Percentiles rank a stretch among this genome's conserved stretches.
Evolutionary conservation across 441 rosid genomes (phyloP).

Genomic region (Erodium moschatum): DNA sequence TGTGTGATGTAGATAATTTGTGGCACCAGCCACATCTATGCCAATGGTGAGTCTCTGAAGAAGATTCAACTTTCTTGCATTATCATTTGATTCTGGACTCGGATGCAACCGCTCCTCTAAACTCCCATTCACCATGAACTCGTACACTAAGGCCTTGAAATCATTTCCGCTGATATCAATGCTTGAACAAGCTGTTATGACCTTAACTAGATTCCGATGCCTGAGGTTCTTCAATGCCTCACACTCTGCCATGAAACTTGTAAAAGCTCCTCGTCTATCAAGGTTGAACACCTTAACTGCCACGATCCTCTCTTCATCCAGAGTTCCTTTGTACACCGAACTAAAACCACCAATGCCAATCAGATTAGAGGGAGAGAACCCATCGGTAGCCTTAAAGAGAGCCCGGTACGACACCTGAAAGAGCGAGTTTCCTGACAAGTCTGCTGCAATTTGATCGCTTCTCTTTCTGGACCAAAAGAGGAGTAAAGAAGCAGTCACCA

Average conservation of each 20-base stretch:
- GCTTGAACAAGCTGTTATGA: constrained; percentile 16
- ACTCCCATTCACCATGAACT: constrained; percentile 19
- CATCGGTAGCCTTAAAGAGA: constrained; percentile 12
- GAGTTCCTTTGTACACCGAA: constrained; percentile 17
- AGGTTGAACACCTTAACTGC: constrained; percentile 18
- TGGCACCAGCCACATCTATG: background rate
- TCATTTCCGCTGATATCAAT: constrained; percentile 5
- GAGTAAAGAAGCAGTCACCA: background rate
- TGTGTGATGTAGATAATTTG: constrained; percentile 12
- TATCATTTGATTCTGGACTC: no score
- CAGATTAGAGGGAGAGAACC: constrained; percentile 11
- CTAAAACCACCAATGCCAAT: constrained; percentile 13
- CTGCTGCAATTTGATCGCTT: background rate
- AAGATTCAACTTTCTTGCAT: background rate
- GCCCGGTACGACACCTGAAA: constrained; percentile 1
- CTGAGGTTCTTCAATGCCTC: constrained; percentile 1
- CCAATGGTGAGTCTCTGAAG: constrained; percentile 13
- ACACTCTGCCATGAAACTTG: constrained; percentile 18
- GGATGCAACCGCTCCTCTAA: constrained; percentile 11
- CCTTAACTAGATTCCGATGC: constrained; percentile 15
- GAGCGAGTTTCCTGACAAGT: background rate
- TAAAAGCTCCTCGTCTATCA: constrained; percentile 10
- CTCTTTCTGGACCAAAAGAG: constrained; percentile 8
- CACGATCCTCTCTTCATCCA: background rate
- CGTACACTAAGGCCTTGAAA: constrained; percentile 18